phyloP scores from a whole-genome alignment of 2,329 filamentous ascomycete genomes.

The Teratosphaeria pseudoeucalypti region DNA sequence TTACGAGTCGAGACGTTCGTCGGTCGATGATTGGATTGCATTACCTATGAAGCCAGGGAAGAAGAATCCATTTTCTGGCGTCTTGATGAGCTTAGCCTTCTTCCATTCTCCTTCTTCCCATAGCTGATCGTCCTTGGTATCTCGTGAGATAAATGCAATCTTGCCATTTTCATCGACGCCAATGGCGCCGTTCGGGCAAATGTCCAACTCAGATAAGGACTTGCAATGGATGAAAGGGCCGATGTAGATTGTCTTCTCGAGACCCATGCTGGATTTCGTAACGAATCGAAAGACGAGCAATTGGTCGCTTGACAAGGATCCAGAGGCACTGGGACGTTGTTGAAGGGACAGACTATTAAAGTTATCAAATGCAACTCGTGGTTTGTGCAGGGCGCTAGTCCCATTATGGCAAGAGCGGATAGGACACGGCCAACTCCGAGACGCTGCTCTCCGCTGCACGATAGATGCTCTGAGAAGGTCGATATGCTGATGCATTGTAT shows the following conservation, averaged over 20 bases:
- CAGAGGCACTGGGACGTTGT: not conserved
- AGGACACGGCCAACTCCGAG: not conserved
- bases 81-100: slow-evolving; percentile 28
- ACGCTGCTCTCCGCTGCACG: not conserved
- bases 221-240: slow-evolving; percentile 53
- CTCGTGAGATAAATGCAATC: slow-evolving; percentile 39
- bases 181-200: slow-evolving; percentile 36
- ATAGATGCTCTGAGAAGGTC: not conserved
- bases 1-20: not conserved
- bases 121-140: slow-evolving; percentile 16
- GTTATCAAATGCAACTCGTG: not conserved
- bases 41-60: slow-evolving; percentile 76
- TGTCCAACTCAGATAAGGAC: slow-evolving; percentile 39
- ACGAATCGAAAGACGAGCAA: not conserved
- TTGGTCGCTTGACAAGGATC: not conserved
- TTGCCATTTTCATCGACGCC: slow-evolving; percentile 43
- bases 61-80: slow-evolving; percentile 56
- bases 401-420: not conserved
- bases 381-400: not conserved
- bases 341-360: not conserved
- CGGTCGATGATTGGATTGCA: not conserved
- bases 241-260: slow-evolving; percentile 39
- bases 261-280: slow-evolving; percentile 4
- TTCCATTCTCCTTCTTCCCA: slow-evolving; percentile 27
- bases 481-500: not conserved